Evolutionary conservation across 1,284 basidiomycete genomes (phyloP).

Genomic region (Heterobasidion irregulare): DNA sequence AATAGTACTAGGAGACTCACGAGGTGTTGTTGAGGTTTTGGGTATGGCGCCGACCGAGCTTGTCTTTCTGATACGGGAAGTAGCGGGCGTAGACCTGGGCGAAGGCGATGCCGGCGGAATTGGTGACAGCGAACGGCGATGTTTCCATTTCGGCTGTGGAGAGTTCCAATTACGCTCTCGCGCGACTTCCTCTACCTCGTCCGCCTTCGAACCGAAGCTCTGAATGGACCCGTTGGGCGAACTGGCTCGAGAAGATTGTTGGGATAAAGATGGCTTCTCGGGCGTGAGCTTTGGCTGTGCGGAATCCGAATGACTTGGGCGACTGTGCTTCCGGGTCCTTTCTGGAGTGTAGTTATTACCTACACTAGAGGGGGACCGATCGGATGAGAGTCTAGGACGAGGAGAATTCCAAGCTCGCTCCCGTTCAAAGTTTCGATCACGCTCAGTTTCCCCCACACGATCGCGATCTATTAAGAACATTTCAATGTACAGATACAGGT

Average conservation of each 20-base stretch:
- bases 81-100: not conserved
- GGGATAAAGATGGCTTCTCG: constrained; percentile 16
- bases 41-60: not conserved
- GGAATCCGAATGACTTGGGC: not conserved
- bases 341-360: constrained; percentile 13
- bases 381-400: constrained; percentile 13
- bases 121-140: constrained; percentile 2
- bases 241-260: constrained; percentile 26
- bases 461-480: constrained; percentile 29
- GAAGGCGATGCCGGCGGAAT: not conserved
- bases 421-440: constrained; percentile 33
- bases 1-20: constrained; percentile 27
- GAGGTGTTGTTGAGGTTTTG: not conserved
- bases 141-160: constrained; percentile 40
- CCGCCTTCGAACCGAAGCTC: not conserved
- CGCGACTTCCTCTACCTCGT: constrained; percentile 17
- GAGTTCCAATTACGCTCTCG: constrained; percentile 56
- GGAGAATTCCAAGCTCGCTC: constrained; percentile 46
- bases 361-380: constrained; percentile 3
- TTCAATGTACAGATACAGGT: not conserved
- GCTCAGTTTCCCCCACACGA: constrained; percentile 30
- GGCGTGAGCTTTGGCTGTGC: constrained; percentile 6
- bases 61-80: not conserved
- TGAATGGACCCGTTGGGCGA: constrained; percentile 30
- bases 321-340: constrained; percentile 18